These are phyloP conservation scores for Scheffersomyces ergatensis DNA, from an alignment of 805 yeast species.

Conservation along the genomic window DNA sequence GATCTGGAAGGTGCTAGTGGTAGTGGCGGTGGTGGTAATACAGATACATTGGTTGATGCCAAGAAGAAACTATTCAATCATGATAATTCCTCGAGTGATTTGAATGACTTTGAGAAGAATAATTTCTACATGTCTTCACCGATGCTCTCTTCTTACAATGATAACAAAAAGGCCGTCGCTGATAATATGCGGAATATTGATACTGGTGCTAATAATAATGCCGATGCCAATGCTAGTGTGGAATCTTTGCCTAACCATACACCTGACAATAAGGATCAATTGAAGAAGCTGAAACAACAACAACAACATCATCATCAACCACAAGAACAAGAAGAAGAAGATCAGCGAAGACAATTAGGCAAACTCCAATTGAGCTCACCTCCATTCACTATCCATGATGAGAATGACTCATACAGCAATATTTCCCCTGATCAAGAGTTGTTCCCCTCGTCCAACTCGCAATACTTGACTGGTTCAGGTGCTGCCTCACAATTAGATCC, in stretches of 20 bases:
- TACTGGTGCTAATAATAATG: not conserved
- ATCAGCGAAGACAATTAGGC: too few species aligned
- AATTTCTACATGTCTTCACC: slow-evolving; percentile 38
- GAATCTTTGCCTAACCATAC: not conserved
- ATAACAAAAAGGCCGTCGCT: not conserved
- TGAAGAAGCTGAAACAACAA: not conserved
- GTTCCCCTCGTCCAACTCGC: not conserved
- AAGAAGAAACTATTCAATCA: not conserved
- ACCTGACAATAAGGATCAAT: not conserved
- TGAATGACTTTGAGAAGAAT: slow-evolving; percentile 31
- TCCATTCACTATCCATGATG: not conserved
- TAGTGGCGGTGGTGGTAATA: not conserved
- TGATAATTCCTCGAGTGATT: slow-evolving; percentile 15
- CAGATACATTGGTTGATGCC: not conserved
- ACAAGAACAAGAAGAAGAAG: too few species aligned
- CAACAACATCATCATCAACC: too few species aligned
- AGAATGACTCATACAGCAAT: not conserved
- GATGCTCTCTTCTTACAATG: slow-evolving; percentile 19
- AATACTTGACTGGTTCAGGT: not conserved
- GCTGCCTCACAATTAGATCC: slow-evolving; percentile 25
- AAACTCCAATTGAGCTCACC: not conserved
- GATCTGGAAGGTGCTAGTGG: not conserved
- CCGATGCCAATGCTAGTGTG: not conserved
- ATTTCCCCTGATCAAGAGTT: not conserved
- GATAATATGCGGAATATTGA: not conserved